These are phyloP conservation scores for Erucastrum elatum DNA, from an alignment of 345 rosid species.

Conservation along the genomic window DNA sequence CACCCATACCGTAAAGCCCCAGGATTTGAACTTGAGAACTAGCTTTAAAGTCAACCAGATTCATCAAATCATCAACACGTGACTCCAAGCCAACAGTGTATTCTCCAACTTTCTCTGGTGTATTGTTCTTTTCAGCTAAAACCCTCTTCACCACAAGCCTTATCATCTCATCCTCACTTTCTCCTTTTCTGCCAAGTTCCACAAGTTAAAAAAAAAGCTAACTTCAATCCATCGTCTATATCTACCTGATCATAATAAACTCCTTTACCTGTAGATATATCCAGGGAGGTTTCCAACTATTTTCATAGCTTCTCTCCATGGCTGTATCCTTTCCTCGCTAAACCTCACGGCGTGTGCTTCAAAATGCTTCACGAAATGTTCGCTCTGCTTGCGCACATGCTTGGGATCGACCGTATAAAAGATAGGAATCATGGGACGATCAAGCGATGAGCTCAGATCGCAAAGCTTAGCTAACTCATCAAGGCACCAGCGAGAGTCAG, in stretches of 20 bases:
- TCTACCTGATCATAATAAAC: not conserved
- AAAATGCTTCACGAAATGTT: not conserved
- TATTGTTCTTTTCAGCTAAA: constrained; percentile 46
- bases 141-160: constrained; percentile 44
- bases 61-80: not conserved
- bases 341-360: too few relatives aligned
- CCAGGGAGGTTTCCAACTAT: constrained; percentile 49
- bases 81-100: constrained; percentile 35
- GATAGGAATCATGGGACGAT: constrained; percentile 47
- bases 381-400: constrained; percentile 44
- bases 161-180: constrained; percentile 27
- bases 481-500: constrained; percentile 51
- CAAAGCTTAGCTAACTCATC: constrained; percentile 50
- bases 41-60: not conserved
- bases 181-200: not conserved
- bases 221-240: not conserved
- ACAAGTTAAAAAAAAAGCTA: too few relatives aligned
- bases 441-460: constrained; percentile 10
- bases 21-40: constrained; percentile 2
- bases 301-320: constrained; percentile 52
- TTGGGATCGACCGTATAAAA: constrained; percentile 52
- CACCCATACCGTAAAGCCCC: constrained; percentile 44
- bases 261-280: constrained; percentile 22
- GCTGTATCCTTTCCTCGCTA: not conserved
- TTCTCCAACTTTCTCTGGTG: constrained; percentile 50